These are phyloP conservation scores for Phytopythium litorale DNA, from an alignment of 352 stramenopile species.

Conservation along the genomic window DNA sequence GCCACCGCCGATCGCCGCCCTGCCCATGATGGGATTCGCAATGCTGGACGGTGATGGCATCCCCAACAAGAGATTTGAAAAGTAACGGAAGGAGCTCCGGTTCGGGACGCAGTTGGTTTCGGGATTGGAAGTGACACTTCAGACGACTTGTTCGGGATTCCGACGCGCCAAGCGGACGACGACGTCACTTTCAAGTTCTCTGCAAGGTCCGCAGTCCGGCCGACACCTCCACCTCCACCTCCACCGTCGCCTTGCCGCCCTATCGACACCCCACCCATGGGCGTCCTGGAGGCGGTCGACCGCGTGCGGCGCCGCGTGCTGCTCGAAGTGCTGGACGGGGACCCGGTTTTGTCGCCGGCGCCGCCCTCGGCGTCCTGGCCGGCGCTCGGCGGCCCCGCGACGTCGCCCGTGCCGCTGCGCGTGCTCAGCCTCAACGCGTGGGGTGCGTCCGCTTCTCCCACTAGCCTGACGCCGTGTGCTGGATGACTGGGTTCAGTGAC, in stretches of 20 bases:
- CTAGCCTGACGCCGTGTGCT: neutral
- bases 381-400: conserved; percentile 6
- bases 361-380: conserved; percentile 24
- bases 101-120: too few relatives aligned
- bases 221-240: neutral
- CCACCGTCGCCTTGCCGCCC: neutral
- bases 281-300: conserved; percentile 24
- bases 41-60: too few relatives aligned
- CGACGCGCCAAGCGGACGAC: neutral
- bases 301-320: conserved; percentile 50
- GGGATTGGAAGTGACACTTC: too few relatives aligned
- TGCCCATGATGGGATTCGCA: neutral
- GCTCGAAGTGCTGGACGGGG: conserved; percentile 54
- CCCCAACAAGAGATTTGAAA: too few relatives aligned
- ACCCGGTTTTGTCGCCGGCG: conserved; percentile 40
- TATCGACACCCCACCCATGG: conserved; percentile 15
- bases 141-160: too few relatives aligned
- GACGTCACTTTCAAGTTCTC: too few relatives aligned
- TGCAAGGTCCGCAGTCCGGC: neutral
- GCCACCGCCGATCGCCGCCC: neutral
- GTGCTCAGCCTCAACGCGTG: conserved; percentile 77
- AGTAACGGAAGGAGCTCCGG: too few relatives aligned
- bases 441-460: conserved; percentile 28
- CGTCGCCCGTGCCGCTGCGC: conserved; percentile 30
- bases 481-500: neutral